Base-by-base conservation (phyloP, 257 asterid genomes). In the Buddleja alternifolia region DNA sequence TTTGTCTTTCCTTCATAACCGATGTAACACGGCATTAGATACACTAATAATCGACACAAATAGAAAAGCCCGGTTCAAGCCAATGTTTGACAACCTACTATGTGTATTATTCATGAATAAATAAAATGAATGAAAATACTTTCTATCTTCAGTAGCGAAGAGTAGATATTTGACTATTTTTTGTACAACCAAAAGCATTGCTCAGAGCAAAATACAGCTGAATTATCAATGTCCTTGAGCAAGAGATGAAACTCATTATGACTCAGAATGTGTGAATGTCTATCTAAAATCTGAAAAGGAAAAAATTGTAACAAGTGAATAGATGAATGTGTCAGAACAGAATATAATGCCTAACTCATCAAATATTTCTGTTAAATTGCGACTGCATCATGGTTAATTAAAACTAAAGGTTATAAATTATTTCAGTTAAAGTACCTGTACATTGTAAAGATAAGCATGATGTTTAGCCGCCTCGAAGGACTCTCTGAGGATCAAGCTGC, bases 401-500 rank as follows among this genome's bases (percentile, higher is more conserved):
- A 16, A 48, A 15, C 39, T 36, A 37, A 24, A 40, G 67, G 53
- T 52, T 14, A 0, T 45, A 61, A 63, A 63, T 58, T 34, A 63
- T 44, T 36, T 56, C 36, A 17, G 63, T 29, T 36, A 15, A 70
- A 64, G 66, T 79, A 87, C 92, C 95, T 84, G 85, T 77, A 83
- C 88, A 83, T 54, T 54, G 75, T 73, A 59, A 73, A 78, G 76
- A 61, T 66, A 60, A 78, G 81, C 69, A 42, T 29, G 44, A 45
- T 72, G 56, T 78, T 82, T 80, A 87, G 84, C 83, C 79, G 80
- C 97, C 93, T 57, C 42, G 90, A 56, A 88, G 87, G 75, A 93
- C 96, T 83, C 80, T 86, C 56, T 70, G 85, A 68, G 99, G 97
- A 86, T 93, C 97, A 73, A 93, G 99, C 81, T 88, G 99, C 66